These are phyloP conservation scores for Lenwebbia sp. DNA, from an alignment of 345 rosid species.

Conservation along the genomic window DNA sequence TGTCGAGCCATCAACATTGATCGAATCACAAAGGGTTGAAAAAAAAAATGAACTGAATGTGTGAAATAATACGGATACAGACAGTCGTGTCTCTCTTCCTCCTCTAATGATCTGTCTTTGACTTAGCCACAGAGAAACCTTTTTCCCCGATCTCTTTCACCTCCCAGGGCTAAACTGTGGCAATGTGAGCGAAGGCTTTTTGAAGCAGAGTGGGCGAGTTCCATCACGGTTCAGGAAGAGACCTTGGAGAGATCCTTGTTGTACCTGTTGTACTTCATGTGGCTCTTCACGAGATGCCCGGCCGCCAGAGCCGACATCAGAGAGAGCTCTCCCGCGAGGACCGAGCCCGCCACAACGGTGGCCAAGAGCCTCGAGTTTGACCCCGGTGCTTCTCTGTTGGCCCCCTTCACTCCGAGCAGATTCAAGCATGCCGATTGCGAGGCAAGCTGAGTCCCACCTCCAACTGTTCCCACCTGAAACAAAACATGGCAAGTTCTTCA, in stretches of 20 bases:
- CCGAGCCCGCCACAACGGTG: conserved; percentile 35
- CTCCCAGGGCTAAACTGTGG: not conserved
- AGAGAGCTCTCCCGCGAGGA: conserved; percentile 49
- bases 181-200: not conserved
- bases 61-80: not conserved
- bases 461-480: conserved; percentile 41
- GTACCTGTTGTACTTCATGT: conserved; percentile 33
- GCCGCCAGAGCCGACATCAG: conserved; percentile 39
- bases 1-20: not conserved
- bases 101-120: not conserved
- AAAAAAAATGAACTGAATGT: not conserved
- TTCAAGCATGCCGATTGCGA: conserved; percentile 53
- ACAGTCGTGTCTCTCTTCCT: not conserved
- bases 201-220: not conserved
- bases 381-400: conserved; percentile 29
- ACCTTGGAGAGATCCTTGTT: conserved; percentile 9
- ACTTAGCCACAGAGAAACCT: not conserved
- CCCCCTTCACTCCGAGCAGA: conserved; percentile 47
- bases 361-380: conserved; percentile 34
- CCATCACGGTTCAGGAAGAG: not conserved
- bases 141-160: not conserved
- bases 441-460: conserved; percentile 46
- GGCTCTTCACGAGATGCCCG: conserved; percentile 28
- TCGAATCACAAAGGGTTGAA: not conserved
- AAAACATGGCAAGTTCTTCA: not conserved